Conservation (phyloP, 768 basidiomycete species). For the Termitomyces sp. region DNA sequence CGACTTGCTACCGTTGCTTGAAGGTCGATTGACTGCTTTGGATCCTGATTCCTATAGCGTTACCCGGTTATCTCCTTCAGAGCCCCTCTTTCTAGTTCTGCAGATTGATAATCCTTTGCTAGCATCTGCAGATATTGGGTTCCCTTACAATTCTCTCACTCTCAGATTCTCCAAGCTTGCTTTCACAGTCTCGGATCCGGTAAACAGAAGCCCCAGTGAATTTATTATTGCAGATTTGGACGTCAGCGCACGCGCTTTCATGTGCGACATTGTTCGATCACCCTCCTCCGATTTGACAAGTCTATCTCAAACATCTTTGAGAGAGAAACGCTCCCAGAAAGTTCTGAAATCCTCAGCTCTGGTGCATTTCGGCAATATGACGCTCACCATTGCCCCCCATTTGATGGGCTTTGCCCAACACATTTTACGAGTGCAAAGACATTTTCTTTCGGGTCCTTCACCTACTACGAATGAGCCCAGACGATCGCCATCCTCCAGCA, state of each 20-base stretch:
- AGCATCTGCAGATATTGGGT: background rate
- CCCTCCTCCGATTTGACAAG: constrained; percentile 15
- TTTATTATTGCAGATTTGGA: constrained; percentile 27
- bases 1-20: constrained; percentile 30
- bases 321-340: constrained; percentile 24
- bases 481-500: constrained; percentile 1
- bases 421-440: constrained; percentile 44
- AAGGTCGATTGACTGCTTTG: constrained; percentile 32
- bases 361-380: constrained; percentile 34
- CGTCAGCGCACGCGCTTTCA: constrained; percentile 17
- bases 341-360: constrained; percentile 28
- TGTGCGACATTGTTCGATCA: constrained; percentile 19
- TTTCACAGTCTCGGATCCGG: constrained; percentile 30
- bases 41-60: constrained; percentile 39
- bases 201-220: constrained; percentile 27
- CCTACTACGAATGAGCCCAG: constrained; percentile 8
- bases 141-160: constrained; percentile 12
- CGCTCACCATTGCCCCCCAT: constrained; percentile 45
- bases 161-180: constrained; percentile 23
- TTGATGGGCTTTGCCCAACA: constrained; percentile 57
- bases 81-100: constrained; percentile 22
- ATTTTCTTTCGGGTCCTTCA: constrained; percentile 19
- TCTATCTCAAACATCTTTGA: constrained; percentile 43
- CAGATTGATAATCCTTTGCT: constrained; percentile 4
- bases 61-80: constrained; percentile 22